Evolutionary conservation across 1,284 basidiomycete species (phyloP).

Genomic region (Sporisorium graminicola): DNA sequence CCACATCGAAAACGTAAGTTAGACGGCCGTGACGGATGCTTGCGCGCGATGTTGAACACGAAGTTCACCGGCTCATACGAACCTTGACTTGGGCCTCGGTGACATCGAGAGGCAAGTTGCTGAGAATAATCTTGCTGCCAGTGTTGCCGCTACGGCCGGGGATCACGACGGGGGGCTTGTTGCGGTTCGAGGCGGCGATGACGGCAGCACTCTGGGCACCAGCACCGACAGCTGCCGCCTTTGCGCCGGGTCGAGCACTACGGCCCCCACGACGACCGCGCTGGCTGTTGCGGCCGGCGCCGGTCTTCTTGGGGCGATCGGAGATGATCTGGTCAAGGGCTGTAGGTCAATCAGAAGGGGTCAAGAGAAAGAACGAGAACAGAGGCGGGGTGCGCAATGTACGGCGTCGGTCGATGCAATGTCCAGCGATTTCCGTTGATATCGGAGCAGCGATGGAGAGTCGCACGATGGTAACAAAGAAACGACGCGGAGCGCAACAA

Average conservation of each 20-base stretch:
- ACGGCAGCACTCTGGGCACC: conserved; percentile 58
- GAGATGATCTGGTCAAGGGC: conserved; percentile 68
- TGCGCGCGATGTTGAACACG: not conserved
- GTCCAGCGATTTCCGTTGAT: not conserved
- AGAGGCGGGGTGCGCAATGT: not conserved
- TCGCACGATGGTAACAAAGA: not conserved
- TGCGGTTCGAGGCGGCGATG: conserved; percentile 64
- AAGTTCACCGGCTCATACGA: conserved; percentile 44
- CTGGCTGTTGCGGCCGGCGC: conserved; percentile 39
- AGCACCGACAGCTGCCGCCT: conserved; percentile 63
- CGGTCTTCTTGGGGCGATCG: conserved; percentile 59
- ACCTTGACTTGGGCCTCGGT: conserved; percentile 91
- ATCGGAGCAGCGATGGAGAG: not conserved
- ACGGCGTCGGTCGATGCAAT: not conserved
- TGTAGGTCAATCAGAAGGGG: conserved; percentile 24
- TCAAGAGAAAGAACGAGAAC: conserved; percentile 10
- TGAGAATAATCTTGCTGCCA: conserved; percentile 90
- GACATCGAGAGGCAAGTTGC: conserved; percentile 93
- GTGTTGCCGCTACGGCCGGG: conserved; percentile 57
- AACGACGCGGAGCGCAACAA: conserved; percentile 3
- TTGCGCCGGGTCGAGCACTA: conserved; percentile 55
- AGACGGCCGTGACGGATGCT: not conserved
- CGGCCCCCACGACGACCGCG: conserved; percentile 45
- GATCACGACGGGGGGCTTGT: conserved; percentile 66
- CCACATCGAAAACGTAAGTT: not conserved